These are phyloP conservation scores for Orbilia brochopaga DNA, from an alignment of 2,329 filamentous ascomycete genomes.

Conservation along the genomic window DNA sequence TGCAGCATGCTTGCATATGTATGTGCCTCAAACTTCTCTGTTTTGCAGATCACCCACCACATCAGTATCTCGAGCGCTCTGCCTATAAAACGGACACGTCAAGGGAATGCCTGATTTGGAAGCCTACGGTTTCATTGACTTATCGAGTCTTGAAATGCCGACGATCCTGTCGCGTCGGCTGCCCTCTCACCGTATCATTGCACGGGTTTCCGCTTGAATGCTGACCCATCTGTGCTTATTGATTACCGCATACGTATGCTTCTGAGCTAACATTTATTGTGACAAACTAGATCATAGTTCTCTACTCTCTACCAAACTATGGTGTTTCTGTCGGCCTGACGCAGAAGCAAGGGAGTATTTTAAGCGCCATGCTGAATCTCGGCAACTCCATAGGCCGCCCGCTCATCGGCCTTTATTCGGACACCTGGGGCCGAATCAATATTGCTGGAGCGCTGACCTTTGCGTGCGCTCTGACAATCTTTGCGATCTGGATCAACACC, in stretches of 20 bases:
- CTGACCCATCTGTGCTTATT: too few species aligned
- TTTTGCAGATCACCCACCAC: too few species aligned
- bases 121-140: too few species aligned
- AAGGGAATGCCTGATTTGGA: too few species aligned
- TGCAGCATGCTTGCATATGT: conserved; percentile 76
- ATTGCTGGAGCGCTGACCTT: conserved; percentile 72
- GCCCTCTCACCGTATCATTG: too few species aligned
- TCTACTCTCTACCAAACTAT: conserved; percentile 66
- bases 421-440: conserved; percentile 74
- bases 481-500: conserved; percentile 76
- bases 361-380: conserved; percentile 76
- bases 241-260: too few species aligned
- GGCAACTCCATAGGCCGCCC: conserved; percentile 71
- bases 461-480: conserved; percentile 68
- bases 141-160: too few species aligned
- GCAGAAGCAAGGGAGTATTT: conserved; percentile 70
- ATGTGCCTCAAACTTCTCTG: conserved; percentile 69
- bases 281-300: conserved; percentile 26
- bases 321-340: conserved; percentile 71
- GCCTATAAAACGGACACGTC: too few species aligned
- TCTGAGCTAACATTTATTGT: background rate
- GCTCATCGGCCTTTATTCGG: conserved; percentile 74
- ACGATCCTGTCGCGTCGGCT: too few species aligned
- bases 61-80: too few species aligned
- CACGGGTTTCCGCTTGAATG: too few species aligned